phyloP scores from a whole-genome alignment of 345 rosid species.

The Acer saccharum region DNA sequence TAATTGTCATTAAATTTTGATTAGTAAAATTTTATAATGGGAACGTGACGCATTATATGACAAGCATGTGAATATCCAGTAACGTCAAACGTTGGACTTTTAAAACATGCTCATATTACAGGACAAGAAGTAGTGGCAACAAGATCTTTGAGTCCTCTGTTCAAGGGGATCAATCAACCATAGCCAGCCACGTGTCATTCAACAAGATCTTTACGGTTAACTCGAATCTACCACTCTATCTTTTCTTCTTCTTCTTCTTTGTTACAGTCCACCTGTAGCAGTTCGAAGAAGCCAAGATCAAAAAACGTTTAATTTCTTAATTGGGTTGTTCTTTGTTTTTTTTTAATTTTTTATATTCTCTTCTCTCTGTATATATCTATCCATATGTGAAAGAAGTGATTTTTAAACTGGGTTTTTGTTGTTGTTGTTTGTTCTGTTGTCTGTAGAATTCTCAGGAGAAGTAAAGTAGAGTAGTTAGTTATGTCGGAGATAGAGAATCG shows the following conservation, averaged over 20 bases:
- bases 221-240: not conserved
- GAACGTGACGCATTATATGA: no score
- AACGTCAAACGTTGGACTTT: no score
- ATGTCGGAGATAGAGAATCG: no score
- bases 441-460: no score
- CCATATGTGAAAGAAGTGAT: conserved; percentile 11
- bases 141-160: not conserved
- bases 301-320: not conserved
- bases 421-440: no score
- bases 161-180: not conserved
- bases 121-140: conserved; percentile 8
- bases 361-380: not conserved
- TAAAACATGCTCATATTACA: no score
- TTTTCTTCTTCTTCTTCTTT: not conserved
- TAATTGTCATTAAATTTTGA: no score
- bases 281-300: not conserved
- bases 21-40: not conserved
- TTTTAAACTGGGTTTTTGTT: not conserved
- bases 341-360: not conserved
- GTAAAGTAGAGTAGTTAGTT: no score
- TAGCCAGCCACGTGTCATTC: not conserved
- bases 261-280: not conserved
- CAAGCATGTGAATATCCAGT: no score
- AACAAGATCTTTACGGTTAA: no score
- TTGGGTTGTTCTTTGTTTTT: not conserved